A percentile compares a stretch with the other conserved stretches of the same genome.
Conservation (phyloP, 768 basidiomycete species). For the Agrocybe pediades region DNA sequence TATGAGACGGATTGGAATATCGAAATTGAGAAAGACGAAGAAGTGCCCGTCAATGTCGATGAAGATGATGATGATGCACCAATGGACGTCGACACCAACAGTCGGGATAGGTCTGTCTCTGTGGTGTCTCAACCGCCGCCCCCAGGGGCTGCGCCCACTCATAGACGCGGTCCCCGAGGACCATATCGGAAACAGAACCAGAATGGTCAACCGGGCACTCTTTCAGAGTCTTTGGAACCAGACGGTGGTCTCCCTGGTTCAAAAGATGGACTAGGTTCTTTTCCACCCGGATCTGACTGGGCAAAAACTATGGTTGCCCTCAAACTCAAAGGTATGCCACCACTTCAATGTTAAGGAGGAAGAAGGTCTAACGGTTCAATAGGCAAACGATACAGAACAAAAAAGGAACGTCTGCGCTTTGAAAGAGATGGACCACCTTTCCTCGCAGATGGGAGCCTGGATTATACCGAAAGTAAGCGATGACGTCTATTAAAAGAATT, state of each 20-base stretch:
- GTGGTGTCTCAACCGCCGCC: slow-evolving; percentile 43
- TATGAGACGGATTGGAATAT: slow-evolving; percentile 87
- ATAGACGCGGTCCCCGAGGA: slow-evolving; percentile 49
- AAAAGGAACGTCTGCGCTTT: slow-evolving; percentile 77
- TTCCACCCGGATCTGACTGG: slow-evolving; percentile 71
- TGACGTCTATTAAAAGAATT: slow-evolving; percentile 3
- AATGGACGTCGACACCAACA: slow-evolving; percentile 47
- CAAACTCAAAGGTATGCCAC: slow-evolving; percentile 66
- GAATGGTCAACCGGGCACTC: slow-evolving; percentile 22
- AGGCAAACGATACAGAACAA: slow-evolving; percentile 81
- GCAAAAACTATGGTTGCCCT: slow-evolving; percentile 72
- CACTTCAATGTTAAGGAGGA: background rate
- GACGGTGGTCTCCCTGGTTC: slow-evolving; percentile 78
- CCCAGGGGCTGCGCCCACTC: slow-evolving; percentile 20
- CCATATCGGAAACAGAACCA: slow-evolving; percentile 51
- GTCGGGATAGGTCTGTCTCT: slow-evolving; percentile 46
- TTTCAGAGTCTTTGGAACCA: slow-evolving; percentile 56
- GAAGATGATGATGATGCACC: slow-evolving; percentile 44
- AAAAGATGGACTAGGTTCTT: slow-evolving; percentile 73
- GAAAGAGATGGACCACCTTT: slow-evolving; percentile 77
- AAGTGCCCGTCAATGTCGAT: slow-evolving; percentile 41
- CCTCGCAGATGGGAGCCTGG: slow-evolving; percentile 74
- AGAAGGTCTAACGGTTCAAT: background rate
- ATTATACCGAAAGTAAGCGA: slow-evolving; percentile 67
- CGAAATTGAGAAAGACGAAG: slow-evolving; percentile 72